Evolutionary conservation across 805 yeast genomes (phyloP).

Genomic region (Blastobotrys americana): DNA sequence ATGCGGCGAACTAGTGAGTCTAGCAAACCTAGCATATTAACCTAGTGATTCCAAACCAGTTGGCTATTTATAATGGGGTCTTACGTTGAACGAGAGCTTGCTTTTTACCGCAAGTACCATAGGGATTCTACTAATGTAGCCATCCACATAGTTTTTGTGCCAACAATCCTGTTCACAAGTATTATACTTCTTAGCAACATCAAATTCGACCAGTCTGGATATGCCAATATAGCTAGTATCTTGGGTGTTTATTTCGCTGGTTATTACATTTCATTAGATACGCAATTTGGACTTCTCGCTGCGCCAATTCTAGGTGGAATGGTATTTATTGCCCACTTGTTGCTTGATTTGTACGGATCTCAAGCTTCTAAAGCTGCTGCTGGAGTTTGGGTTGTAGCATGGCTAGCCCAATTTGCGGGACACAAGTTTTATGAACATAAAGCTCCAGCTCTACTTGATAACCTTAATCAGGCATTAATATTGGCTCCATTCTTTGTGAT

Average conservation of each 20-base stretch:
- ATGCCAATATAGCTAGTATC: slow-evolving; percentile 41
- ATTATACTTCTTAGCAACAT: slow-evolving; percentile 35
- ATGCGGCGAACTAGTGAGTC: no score
- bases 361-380: slow-evolving; percentile 27
- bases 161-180: slow-evolving; percentile 57
- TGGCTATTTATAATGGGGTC: slow-evolving; percentile 22
- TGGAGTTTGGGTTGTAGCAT: slow-evolving; percentile 46
- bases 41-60: no score
- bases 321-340: slow-evolving; percentile 24
- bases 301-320: slow-evolving; percentile 30
- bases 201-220: slow-evolving; percentile 18
- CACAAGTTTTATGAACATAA: slow-evolving; percentile 75
- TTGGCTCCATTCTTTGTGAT: slow-evolving; percentile 87
- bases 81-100: slow-evolving; percentile 44
- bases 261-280: slow-evolving; percentile 56
- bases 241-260: slow-evolving; percentile 42
- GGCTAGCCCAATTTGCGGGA: slow-evolving; percentile 84
- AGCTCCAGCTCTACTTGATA: slow-evolving; percentile 84
- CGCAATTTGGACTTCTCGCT: slow-evolving; percentile 41
- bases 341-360: slow-evolving; percentile 25
- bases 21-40: no score
- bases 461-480: slow-evolving; percentile 73
- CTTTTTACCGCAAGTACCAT: slow-evolving; percentile 46
- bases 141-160: slow-evolving; percentile 76
- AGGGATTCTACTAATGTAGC: slow-evolving; percentile 51